These are phyloP conservation scores for Capillidium heterosporum DNA, from an alignment of 371 early-diverging fungal species.

Conservation along the genomic window DNA sequence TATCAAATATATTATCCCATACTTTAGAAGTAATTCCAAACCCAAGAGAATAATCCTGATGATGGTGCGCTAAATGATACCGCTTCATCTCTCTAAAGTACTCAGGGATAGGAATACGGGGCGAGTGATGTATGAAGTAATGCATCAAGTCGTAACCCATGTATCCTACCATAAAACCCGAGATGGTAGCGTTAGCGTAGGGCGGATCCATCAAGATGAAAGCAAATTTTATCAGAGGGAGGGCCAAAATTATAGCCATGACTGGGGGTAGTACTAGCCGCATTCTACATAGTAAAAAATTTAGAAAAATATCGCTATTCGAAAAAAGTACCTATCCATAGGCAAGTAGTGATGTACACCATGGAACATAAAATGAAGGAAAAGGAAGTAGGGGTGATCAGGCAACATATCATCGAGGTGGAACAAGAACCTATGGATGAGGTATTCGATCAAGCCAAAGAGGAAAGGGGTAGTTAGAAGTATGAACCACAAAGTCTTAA, in stretches of 20 bases:
- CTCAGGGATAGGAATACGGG: conserved; percentile 15
- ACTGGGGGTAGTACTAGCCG: conserved; percentile 95
- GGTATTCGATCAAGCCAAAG: conserved; percentile 74
- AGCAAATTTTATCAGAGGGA: conserved; percentile 31
- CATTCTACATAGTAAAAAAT: conserved; percentile 21
- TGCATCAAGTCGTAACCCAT: conserved; percentile 80
- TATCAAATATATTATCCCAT: conserved; percentile 77
- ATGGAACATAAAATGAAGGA: conserved; percentile 73
- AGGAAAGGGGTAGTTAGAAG: conserved; percentile 14
- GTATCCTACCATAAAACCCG: conserved; percentile 68
- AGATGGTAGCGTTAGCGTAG: conserved; percentile 36
- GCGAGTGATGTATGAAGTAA: conserved; percentile 87
- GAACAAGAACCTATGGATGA: conserved; percentile 81
- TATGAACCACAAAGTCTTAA: neutral
- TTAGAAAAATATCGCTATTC: too few relatives aligned
- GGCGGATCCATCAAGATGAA: conserved; percentile 26
- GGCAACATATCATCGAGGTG: conserved; percentile 77
- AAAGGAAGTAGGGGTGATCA: conserved; percentile 51
- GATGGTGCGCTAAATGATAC: conserved; percentile 90
- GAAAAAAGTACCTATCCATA: conserved; percentile 41
- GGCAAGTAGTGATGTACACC: conserved; percentile 93
- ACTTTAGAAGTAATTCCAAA: conserved; percentile 86
- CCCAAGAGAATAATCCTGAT: conserved; percentile 65
- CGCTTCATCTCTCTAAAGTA: conserved; percentile 72
- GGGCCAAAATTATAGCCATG: conserved; percentile 40